Base-by-base conservation (phyloP, 148 eudicot species). In the Heliamphora exappendiculata region DNA sequence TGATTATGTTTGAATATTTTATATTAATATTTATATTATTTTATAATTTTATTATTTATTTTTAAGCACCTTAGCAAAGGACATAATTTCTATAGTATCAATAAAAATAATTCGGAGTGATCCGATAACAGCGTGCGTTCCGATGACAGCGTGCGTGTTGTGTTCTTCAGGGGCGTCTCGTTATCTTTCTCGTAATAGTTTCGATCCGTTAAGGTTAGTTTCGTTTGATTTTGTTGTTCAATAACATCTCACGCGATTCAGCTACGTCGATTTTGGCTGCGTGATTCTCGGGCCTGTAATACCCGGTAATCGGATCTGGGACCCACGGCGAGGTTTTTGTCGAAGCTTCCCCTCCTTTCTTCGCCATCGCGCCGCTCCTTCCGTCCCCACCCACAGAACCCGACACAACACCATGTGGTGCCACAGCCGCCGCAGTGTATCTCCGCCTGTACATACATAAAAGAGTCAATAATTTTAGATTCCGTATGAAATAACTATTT, bases 291-390 rank as follows among this genome's bases (percentile, higher is more conserved):
- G 98, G 98, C 24, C 89, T 76, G 91, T 93, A 93, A 81, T 81
- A 89, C 0, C 98, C 98, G 41, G 98, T 93, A 5, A 82, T 87
- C 0, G 98, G 98, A 78, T 93, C 98, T 1, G 98, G 98, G 22
- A 87, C 82, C 98, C 98, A 93, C 7, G 98, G 77, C 7, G 79
- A 75, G 0, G 81, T 80, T 3, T 77, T 78, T 7, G 86, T 41
- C 20, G 75, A 24, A 10, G 62, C 81, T 60, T 70, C 74, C 70
- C 76, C 64, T 33, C 60, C 24, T 16, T 78, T 86, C 68, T 77
- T 81, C 64, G 69, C 78, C 41, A 44, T 50, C 57, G 34, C 50
- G 51, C 65, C 31, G 16, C 31, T 45, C 53, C 68, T 64, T 10
- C 37, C 70, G 59, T 3, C 66, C 7, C 63, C 34, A 16, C 41